Evolutionary conservation across 2,329 filamentous ascomycete genomes (phyloP), one percentile per base, ranked within the genome.

Genomic region (Pestalotiopsis sp.): DNA sequence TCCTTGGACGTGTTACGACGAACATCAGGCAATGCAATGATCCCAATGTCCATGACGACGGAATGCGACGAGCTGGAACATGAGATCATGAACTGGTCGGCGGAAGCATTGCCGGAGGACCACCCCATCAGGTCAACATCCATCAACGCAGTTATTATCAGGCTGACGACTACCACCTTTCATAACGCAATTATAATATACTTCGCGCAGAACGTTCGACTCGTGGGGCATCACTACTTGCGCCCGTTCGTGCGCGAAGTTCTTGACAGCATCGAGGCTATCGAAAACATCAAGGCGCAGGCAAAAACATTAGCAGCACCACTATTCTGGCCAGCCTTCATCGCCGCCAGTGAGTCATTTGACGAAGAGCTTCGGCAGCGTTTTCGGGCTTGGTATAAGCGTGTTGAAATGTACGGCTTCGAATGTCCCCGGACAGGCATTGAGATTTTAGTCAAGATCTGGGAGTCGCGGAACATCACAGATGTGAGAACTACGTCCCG

Each of bases 161-260:
- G 62, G 36, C 45, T 67, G 6, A 58, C 59, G n/a, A 69, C 92
- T 1, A 94, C 94, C 76, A 81, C 81, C 20, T 83, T 90, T 0
- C 89, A 93, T 67, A 91, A 94, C 25, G 92, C 92, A 2, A 84
- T 94, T 17, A 92, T 92, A 1, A 90, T 90, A 0, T 94, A 94
- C 81, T 92, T 94, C 81, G 94, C 90, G 9, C 68, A 69, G 41
- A 67, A 69, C 49, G 39, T 69, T n/a, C 41, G 68, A n/a, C 58
- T 62, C 3, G 12, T 69, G 2, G 56, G 58, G 38, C 67, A 63
- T 38, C 65, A 65, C 14, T 65, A 67, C 49, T 49, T 69, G 23
- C 45, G 65, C 5, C 65, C 41, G 31, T 65, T 62, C 41, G 66
- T 69, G n/a, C 31, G 56, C 27, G 58, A 52, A 4, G 68, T 69